These are phyloP conservation scores for Venturia pyrina DNA, from an alignment of 2,329 filamentous ascomycete species.

Conservation along the genomic window DNA sequence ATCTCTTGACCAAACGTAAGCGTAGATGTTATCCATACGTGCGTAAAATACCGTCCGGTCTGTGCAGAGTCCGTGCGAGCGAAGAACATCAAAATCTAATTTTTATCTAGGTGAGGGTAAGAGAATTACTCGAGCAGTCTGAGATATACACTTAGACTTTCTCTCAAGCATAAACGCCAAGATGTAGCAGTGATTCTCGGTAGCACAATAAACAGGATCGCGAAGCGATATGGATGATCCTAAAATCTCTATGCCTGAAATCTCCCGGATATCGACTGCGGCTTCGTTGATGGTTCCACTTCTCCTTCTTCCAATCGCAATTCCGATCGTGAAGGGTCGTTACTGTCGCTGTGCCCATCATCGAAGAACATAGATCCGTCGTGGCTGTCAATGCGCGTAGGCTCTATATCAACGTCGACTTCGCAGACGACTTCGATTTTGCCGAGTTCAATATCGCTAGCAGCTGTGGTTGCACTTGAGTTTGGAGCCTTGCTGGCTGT, in stretches of 20 bases:
- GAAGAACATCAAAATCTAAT: too few relatives aligned
- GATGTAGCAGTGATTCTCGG: too few relatives aligned
- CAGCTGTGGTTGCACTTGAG: neutral
- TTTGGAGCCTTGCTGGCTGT: neutral
- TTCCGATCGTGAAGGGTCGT: neutral
- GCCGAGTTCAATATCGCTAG: slow-evolving; percentile 2
- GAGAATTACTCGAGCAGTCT: too few relatives aligned
- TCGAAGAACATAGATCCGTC: neutral
- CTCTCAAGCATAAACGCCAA: too few relatives aligned
- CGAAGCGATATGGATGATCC: neutral
- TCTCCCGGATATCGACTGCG: neutral
- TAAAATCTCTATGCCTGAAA: neutral
- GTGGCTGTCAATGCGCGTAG: neutral
- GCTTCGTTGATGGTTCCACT: neutral
- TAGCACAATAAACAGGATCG: neutral
- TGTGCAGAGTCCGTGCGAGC: too few relatives aligned
- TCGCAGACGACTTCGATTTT: slow-evolving; percentile 3
- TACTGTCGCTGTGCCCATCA: neutral
- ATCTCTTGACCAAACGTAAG: too few relatives aligned
- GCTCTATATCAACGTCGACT: neutral
- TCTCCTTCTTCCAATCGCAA: neutral
- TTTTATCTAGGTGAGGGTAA: too few relatives aligned
- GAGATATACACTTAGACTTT: too few relatives aligned
- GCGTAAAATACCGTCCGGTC: too few relatives aligned
- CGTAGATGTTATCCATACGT: too few relatives aligned